A percentile compares a stretch with the other conserved stretches of the same genome.
Evolutionary conservation across 148 eudicot genomes (phyloP).

Genomic region (Vaccinium vitisidaea): DNA sequence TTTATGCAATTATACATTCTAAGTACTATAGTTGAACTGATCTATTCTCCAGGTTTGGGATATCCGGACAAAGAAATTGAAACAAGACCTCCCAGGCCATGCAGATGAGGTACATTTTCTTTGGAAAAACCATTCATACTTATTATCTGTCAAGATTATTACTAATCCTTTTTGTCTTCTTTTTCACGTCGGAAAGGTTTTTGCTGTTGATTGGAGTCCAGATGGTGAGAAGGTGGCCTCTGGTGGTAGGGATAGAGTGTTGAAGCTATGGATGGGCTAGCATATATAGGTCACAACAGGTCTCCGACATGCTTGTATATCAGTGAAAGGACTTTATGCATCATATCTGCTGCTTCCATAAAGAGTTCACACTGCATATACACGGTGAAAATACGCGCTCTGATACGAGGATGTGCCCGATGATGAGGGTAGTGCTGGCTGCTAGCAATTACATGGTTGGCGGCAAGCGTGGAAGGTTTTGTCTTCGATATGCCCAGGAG

Average conservation of each 20-base stretch:
- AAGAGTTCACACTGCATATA: not conserved
- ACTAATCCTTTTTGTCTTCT: not conserved
- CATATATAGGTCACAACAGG: not conserved
- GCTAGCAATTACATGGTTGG: not conserved
- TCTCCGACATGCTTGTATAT: not conserved
- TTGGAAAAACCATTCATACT: not conserved
- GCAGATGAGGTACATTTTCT: slow-evolving; percentile 69
- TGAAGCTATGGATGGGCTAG: slow-evolving; percentile 96
- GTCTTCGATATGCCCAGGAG: not conserved
- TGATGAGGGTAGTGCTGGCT: not conserved
- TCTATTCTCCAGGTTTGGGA: slow-evolving; percentile 71
- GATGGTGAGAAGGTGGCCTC: slow-evolving; percentile 98
- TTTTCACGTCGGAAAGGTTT: slow-evolving; percentile 44
- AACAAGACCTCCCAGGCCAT: slow-evolving; percentile 96
- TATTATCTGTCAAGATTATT: not conserved
- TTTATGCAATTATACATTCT: too few relatives aligned
- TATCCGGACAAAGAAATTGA: slow-evolving; percentile 74
- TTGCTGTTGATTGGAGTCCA: slow-evolving; percentile 98
- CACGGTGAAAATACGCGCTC: not conserved
- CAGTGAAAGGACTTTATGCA: not conserved
- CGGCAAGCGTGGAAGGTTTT: not conserved
- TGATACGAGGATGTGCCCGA: not conserved
- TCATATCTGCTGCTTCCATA: not conserved
- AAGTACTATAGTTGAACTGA: not conserved
- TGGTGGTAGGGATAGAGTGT: slow-evolving; percentile 80